Evolutionary conservation across 306 rosid species (phyloP).

Genomic region (Sphenostylis stenocarpa): DNA sequence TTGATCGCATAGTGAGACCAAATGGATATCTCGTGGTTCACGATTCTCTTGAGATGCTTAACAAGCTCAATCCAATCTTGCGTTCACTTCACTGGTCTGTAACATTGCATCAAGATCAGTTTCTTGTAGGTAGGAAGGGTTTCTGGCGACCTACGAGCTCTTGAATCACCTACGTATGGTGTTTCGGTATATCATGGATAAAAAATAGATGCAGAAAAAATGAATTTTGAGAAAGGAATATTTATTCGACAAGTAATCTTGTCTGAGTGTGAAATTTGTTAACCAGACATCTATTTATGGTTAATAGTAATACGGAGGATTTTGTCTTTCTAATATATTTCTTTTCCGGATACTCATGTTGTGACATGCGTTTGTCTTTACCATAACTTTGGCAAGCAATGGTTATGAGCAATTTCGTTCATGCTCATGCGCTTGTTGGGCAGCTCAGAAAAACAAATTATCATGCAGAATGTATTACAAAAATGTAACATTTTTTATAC

Average conservation of each 20-base stretch:
- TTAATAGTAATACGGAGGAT: neutral
- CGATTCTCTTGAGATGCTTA: constrained; percentile 65
- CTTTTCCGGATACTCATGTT: neutral
- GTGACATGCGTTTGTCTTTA: neutral
- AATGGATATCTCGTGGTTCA: constrained; percentile 71
- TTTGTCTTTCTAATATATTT: neutral
- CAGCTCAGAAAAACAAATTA: neutral
- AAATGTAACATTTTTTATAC: neutral
- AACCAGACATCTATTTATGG: neutral
- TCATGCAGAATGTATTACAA: neutral
- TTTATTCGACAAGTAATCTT: constrained; percentile 1
- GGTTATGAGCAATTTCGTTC: neutral
- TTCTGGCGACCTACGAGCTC: constrained; percentile 72
- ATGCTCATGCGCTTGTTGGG: neutral
- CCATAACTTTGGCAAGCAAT: neutral
- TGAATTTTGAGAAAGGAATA: neutral
- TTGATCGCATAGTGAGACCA: constrained; percentile 89
- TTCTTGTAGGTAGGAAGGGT: constrained; percentile 73
- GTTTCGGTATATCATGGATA: constrained; percentile 8
- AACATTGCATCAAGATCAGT: constrained; percentile 48
- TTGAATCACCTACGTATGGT: neutral
- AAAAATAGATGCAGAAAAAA: neutral
- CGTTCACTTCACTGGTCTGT: constrained; percentile 83
- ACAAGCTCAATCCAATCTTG: constrained; percentile 60
- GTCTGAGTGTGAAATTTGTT: constrained; percentile 7